Evolutionary conservation across 768 basidiomycete species (phyloP).

Genomic region (Lepiota subincarnata): DNA sequence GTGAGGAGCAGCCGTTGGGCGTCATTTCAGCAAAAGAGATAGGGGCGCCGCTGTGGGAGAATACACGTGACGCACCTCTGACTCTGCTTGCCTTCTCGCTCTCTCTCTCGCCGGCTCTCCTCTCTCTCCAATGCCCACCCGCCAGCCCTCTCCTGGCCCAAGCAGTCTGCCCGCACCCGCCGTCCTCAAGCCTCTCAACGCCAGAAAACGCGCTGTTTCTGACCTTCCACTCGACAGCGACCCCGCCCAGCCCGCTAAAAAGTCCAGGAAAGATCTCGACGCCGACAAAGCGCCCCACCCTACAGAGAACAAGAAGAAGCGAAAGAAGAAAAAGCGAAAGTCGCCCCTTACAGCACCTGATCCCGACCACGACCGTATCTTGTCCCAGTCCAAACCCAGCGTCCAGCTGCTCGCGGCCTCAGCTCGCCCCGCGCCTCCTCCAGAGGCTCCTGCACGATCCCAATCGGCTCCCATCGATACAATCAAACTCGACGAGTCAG

Average conservation of each 20-base stretch:
- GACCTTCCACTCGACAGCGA: slow-evolving; percentile 22
- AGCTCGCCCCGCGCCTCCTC: not conserved
- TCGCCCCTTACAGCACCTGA: slow-evolving; percentile 26
- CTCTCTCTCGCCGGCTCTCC: not conserved
- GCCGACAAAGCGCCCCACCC: not conserved
- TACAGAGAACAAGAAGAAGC: slow-evolving; percentile 19
- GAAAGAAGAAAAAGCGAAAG: slow-evolving; percentile 36
- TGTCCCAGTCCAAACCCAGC: slow-evolving; percentile 8
- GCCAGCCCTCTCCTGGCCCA: slow-evolving; percentile 31
- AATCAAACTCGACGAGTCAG: not conserved
- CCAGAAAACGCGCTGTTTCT: slow-evolving; percentile 29
- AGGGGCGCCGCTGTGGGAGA: not conserved
- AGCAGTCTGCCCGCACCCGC: slow-evolving; percentile 11
- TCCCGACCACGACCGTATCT: slow-evolving; percentile 7
- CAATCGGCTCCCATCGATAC: not conserved
- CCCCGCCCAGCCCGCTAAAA: slow-evolving; percentile 10
- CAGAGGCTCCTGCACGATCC: not conserved
- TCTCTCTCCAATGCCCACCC: slow-evolving; percentile 20
- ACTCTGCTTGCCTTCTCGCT: not conserved
- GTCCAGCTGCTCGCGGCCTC: not conserved
- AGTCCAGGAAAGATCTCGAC: slow-evolving; percentile 27
- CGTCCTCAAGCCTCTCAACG: slow-evolving; percentile 21
- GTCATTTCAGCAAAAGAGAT: not conserved
- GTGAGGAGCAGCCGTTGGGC: not conserved
- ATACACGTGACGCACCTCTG: not conserved